Percentiles rank a stretch among this genome's conserved stretches.
Evolutionary conservation across 2,329 filamentous ascomycete genomes (phyloP).

Genomic region (Lachnellula arida): DNA sequence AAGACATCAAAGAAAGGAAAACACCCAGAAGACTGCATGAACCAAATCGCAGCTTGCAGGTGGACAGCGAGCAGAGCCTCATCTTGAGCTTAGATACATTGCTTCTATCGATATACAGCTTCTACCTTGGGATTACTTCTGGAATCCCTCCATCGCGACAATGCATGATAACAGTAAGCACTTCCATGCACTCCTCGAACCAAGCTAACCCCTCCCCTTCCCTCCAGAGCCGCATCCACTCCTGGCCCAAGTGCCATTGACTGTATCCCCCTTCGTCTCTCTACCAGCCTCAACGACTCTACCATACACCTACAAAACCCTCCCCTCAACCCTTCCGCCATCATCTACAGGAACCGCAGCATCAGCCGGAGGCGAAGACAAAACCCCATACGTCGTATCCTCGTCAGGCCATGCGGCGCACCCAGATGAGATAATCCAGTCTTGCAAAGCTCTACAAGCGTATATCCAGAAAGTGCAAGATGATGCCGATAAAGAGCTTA

Average conservation of each 20-base stretch:
- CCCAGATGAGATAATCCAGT: conserved; percentile 77
- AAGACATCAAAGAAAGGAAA: too few relatives aligned
- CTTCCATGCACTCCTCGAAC: background rate
- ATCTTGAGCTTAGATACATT: too few relatives aligned
- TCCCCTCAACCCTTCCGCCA: conserved; percentile 80
- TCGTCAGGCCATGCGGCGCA: conserved; percentile 76
- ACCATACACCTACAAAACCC: conserved; percentile 89
- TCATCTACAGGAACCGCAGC: conserved; percentile 54
- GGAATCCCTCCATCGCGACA: background rate
- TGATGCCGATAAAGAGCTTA: conserved; percentile 63
- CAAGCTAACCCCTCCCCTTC: background rate
- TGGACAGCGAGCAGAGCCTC: too few relatives aligned
- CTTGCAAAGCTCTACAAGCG: conserved; percentile 71
- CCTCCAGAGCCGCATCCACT: conserved; percentile 70
- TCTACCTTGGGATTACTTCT: too few relatives aligned
- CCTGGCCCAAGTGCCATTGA: conserved; percentile 86
- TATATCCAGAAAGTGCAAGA: conserved; percentile 67
- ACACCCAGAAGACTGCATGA: too few relatives aligned
- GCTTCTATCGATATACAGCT: background rate
- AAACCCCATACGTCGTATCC: conserved; percentile 71
- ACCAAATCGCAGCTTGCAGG: too few relatives aligned
- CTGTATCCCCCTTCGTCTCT: conserved; percentile 89
- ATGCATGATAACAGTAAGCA: conserved; percentile 31
- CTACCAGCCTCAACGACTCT: conserved; percentile 86
- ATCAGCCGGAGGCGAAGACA: conserved; percentile 37